These are phyloP conservation scores for Candida easanensis DNA, from an alignment of 805 yeast species.

Conservation along the genomic window DNA sequence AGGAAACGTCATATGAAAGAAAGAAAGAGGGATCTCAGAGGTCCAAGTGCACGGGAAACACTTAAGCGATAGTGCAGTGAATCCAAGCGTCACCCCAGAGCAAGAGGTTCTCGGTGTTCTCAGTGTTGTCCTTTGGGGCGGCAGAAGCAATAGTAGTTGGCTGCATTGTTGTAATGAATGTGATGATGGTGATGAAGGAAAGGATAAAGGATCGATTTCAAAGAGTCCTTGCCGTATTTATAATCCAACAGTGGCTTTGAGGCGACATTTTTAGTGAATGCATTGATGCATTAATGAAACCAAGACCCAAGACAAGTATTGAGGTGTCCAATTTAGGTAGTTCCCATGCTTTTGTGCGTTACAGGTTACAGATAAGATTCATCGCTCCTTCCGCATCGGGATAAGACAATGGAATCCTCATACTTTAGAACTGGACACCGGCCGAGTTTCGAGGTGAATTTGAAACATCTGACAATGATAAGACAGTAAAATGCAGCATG, in stretches of 20 bases:
- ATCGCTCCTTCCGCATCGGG: neutral
- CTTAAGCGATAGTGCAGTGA: slow-evolving; percentile 14
- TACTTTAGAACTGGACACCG: no score
- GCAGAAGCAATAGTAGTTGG: slow-evolving; percentile 9
- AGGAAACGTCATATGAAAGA: no score
- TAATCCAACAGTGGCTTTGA: neutral
- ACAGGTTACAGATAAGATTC: neutral
- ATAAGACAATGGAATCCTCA: neutral
- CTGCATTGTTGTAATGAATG: slow-evolving; percentile 1
- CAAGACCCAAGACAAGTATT: no score
- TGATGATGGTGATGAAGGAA: neutral
- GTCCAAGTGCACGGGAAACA: neutral
- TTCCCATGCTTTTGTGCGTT: neutral
- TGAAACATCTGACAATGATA: no score
- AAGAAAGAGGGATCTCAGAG: no score
- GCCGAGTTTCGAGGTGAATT: neutral
- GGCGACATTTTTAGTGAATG: neutral
- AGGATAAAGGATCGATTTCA: neutral
- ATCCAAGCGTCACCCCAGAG: slow-evolving; percentile 9
- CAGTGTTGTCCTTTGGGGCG: slow-evolving; percentile 7
- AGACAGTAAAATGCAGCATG: no score
- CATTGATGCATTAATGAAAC: neutral
- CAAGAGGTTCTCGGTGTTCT: slow-evolving; percentile 13
- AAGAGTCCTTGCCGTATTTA: neutral
- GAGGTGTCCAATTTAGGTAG: neutral